These are phyloP conservation scores for Bretschneidera sinensis DNA, from an alignment of 345 rosid genomes.

Conservation along the genomic window DNA sequence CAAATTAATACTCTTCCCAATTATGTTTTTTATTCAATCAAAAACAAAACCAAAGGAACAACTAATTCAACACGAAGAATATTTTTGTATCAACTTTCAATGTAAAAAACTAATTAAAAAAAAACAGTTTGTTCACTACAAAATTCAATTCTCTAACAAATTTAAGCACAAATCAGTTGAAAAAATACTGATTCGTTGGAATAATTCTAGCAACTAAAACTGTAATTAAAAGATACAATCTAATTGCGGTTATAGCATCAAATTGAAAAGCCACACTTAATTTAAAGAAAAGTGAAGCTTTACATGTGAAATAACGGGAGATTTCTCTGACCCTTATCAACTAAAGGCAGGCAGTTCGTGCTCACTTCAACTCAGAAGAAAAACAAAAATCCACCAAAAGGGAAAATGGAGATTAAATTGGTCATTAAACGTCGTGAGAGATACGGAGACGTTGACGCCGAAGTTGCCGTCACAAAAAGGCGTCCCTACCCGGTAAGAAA, in stretches of 20 bases:
- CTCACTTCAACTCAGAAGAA: conserved; percentile 21
- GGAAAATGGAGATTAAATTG: background rate
- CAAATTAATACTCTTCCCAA: background rate
- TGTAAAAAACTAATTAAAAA: background rate
- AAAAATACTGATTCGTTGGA: background rate
- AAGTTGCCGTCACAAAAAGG: background rate
- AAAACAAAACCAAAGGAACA: conserved; percentile 1
- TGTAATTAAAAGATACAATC: conserved; percentile 16
- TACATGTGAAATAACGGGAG: conserved; percentile 5
- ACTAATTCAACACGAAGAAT: conserved; percentile 1
- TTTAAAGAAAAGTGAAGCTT: background rate
- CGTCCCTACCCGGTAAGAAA: conserved; percentile 1
- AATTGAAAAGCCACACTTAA: too few relatives aligned
- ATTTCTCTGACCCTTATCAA: conserved; percentile 19
- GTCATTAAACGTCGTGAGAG: conserved; percentile 22
- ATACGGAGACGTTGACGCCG: conserved; percentile 20
- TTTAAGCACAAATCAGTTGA: conserved; percentile 18
- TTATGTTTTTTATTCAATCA: conserved; percentile 1
- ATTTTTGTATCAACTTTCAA: background rate
- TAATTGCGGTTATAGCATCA: background rate
- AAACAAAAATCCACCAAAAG: conserved; percentile 1
- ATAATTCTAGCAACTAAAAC: conserved; percentile 4
- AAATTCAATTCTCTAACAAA: conserved; percentile 11
- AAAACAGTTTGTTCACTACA: background rate
- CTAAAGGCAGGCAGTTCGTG: conserved; percentile 12